Conservation (phyloP, 495 filamentous ascomycete genomes). For the Aspergillus heteromorphus region DNA sequence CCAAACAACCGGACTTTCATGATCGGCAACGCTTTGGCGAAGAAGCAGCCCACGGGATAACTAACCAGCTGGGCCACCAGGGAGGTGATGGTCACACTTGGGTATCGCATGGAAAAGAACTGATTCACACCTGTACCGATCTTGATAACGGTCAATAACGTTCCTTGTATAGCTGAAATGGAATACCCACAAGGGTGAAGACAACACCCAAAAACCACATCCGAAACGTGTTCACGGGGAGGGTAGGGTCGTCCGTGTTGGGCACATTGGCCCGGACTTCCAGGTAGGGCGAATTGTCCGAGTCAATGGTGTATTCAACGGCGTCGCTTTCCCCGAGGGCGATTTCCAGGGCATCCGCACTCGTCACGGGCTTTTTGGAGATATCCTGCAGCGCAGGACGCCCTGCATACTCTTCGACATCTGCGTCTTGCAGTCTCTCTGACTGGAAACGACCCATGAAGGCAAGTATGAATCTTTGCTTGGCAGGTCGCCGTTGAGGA, state of each 20-base stretch:
- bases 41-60: constrained; percentile 50
- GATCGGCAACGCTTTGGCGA: constrained; percentile 39
- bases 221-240: constrained; percentile 57
- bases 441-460: constrained; percentile 50
- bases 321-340: constrained; percentile 11
- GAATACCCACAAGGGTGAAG: constrained; percentile 46
- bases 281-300: constrained; percentile 37
- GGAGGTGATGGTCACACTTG: constrained; percentile 58
- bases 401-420: constrained; percentile 3
- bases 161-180: background rate
- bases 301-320: constrained; percentile 12
- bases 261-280: constrained; percentile 42
- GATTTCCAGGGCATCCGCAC: constrained; percentile 12
- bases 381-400: background rate
- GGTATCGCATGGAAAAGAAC: constrained; percentile 66
- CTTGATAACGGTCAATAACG: background rate
- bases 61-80: constrained; percentile 60
- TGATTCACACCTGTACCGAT: constrained; percentile 52
- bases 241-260: constrained; percentile 47
- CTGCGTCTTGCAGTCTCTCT: constrained; percentile 16
- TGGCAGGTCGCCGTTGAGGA: background rate
- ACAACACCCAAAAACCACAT: constrained; percentile 59
- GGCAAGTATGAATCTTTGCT: constrained; percentile 35
- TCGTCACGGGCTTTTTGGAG: constrained; percentile 9
- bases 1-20: constrained; percentile 45